These are phyloP conservation scores for Xylariaceae sp. DNA, from an alignment of 2,329 filamentous ascomycete genomes.

Conservation along the genomic window DNA sequence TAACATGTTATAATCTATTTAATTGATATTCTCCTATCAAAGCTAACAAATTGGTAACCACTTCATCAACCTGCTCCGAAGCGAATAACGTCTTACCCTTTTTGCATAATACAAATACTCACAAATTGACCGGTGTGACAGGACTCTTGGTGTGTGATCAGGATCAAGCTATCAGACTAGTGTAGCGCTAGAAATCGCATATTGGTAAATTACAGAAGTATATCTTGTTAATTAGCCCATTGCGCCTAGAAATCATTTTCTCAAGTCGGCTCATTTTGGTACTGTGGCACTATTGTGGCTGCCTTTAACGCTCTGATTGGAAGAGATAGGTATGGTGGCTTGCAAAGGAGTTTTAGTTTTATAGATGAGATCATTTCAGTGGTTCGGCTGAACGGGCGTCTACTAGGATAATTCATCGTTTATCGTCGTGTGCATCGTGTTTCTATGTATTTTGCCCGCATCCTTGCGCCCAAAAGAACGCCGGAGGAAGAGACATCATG, in stretches of 20 bases:
- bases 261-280: conserved; percentile 1
- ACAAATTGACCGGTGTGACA: no score
- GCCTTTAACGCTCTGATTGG: background rate
- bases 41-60: no score
- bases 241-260: conserved; percentile 11
- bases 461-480: no score
- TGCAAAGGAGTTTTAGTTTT: background rate
- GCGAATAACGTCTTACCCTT: background rate
- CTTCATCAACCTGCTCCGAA: no score
- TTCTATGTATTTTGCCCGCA: no score
- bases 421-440: no score
- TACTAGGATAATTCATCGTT: background rate
- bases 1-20: background rate
- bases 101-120: background rate
- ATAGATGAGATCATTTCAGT: background rate
- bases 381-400: no score
- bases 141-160: no score
- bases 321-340: background rate
- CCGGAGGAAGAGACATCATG: background rate
- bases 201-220: no score
- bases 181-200: no score
- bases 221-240: no score
- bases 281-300: conserved; percentile 11
- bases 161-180: no score
- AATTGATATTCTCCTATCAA: background rate